phyloP scores from a whole-genome alignment of 2,329 filamentous ascomycete genomes.

The Aureobasidium sp. region DNA sequence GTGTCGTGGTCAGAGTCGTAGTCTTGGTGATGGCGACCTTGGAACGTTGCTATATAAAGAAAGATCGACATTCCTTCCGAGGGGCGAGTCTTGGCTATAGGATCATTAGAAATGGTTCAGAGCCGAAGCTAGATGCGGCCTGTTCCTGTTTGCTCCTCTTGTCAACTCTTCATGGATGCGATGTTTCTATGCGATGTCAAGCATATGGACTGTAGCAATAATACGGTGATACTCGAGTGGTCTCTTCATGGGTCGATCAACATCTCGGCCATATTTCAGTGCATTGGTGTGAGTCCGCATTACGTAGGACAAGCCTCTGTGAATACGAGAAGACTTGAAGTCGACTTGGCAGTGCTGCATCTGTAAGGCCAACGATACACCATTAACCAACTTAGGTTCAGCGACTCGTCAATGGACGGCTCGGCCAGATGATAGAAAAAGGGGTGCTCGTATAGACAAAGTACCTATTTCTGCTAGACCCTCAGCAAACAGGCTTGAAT shows the following conservation, averaged over 20 bases:
- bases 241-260: background rate
- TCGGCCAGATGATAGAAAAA: background rate
- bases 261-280: background rate
- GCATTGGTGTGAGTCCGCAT: background rate
- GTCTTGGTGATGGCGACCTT: background rate
- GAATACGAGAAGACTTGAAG: background rate
- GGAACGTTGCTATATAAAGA: conserved; percentile 1
- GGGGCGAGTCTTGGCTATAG: conserved; percentile 2
- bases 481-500: background rate
- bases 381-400: background rate
- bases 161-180: background rate
- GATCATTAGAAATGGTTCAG: background rate
- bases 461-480: background rate
- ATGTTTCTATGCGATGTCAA: background rate
- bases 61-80: background rate
- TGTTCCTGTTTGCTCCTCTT: background rate
- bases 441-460: background rate
- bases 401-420: background rate
- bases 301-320: background rate
- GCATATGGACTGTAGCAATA: background rate
- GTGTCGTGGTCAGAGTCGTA: background rate
- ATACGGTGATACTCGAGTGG: background rate
- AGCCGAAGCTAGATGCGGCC: too few relatives aligned
- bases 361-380: background rate
- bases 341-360: background rate